Conservation (phyloP, 208 protist genomes). For the Leishmania braziliensis region DNA sequence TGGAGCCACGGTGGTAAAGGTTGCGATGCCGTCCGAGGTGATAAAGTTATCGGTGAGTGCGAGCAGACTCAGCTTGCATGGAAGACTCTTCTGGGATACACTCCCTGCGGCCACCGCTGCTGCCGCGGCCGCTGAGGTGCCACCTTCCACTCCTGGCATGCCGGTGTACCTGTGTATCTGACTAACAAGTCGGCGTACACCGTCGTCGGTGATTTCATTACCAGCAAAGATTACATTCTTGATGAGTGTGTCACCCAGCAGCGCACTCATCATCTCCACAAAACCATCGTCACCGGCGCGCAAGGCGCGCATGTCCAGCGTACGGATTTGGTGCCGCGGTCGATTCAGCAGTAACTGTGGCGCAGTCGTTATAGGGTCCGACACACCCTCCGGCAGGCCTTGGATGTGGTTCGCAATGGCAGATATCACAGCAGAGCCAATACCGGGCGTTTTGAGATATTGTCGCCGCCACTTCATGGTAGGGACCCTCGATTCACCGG, state of each 20-base stretch:
- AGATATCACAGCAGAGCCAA: constrained; percentile 36
- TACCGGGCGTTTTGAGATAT: constrained; percentile 46
- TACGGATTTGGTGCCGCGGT: constrained; percentile 36
- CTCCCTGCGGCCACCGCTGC: constrained; percentile 6
- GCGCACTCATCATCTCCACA: constrained; percentile 37
- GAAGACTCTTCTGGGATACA: constrained; percentile 5
- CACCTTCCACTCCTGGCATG: not conserved
- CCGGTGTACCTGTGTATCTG: constrained; percentile 9
- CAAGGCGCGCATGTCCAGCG: constrained; percentile 63
- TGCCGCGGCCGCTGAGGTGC: not conserved
- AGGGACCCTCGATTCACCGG: constrained; percentile 40
- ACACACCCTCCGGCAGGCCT: not conserved
- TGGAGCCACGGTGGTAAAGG: constrained; percentile 17
- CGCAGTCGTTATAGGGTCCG: too few species aligned
- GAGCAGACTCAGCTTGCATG: constrained; percentile 37
- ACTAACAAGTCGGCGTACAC: constrained; percentile 31
- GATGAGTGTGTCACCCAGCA: constrained; percentile 44
- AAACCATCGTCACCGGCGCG: constrained; percentile 63
- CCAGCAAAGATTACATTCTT: constrained; percentile 43
- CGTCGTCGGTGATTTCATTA: constrained; percentile 65
- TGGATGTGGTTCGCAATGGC: constrained; percentile 33
- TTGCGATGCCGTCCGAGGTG: constrained; percentile 39
- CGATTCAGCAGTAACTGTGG: not conserved
- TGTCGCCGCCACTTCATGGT: constrained; percentile 53
- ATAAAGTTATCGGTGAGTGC: constrained; percentile 58